A percentile compares a stretch with the other conserved stretches of the same genome.
Evolutionary conservation across 108 stramenopile species (phyloP).

Genomic region (Asterionellopsis glacialis): DNA sequence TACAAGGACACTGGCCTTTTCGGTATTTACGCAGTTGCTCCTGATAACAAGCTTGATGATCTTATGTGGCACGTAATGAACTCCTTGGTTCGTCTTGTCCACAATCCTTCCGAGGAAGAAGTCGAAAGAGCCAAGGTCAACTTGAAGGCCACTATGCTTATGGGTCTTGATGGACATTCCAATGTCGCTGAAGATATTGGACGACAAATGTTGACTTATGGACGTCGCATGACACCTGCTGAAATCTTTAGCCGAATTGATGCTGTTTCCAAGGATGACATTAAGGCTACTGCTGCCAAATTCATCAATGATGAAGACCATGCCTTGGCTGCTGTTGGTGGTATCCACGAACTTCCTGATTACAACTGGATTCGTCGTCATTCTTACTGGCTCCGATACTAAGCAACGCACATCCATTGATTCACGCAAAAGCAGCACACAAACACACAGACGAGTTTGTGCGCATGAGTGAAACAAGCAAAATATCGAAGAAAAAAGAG

Average conservation of each 20-base stretch:
- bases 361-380: conserved; percentile 87
- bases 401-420: conserved; percentile 7
- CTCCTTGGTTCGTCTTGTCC: conserved; percentile 88
- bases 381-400: conserved; percentile 80
- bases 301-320: conserved; percentile 96
- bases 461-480: too few relatives aligned
- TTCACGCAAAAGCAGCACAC: too few relatives aligned
- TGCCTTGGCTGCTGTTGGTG: conserved; percentile 97
- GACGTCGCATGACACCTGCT: conserved; percentile 95
- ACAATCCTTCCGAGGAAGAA: conserved; percentile 86
- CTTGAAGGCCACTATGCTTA: conserved; percentile 96
- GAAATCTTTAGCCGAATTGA: conserved; percentile 97
- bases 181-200: conserved; percentile 99
- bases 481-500: too few relatives aligned
- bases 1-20: conserved; percentile 99
- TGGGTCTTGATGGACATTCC: conserved; percentile 94
- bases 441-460: too few relatives aligned
- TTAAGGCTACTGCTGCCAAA: conserved; percentile 88
- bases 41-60: conserved; percentile 90
- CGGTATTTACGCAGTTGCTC: conserved; percentile 93
- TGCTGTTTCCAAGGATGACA: conserved; percentile 85
- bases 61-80: conserved; percentile 80
- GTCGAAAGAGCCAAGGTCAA: conserved; percentile 95
- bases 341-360: conserved; percentile 94
- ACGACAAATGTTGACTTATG: conserved; percentile 96